A percentile compares a stretch with the other conserved stretches of the same genome.
Evolutionary conservation across 495 filamentous ascomycete species (phyloP).

Genomic region (Xylaria cubensis): DNA sequence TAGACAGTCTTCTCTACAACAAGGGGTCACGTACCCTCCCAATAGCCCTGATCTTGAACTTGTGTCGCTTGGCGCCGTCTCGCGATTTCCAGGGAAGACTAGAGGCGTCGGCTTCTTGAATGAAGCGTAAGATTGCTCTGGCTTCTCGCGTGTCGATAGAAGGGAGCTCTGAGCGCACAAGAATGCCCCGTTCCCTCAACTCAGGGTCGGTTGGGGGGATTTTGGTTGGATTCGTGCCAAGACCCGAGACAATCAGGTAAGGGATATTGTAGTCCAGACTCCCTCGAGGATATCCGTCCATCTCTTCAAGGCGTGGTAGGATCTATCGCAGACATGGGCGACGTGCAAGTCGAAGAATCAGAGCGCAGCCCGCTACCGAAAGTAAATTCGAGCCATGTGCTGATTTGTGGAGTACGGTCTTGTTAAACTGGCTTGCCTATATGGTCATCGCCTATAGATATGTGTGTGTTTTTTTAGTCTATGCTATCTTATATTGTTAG

Average conservation of each 20-base stretch:
- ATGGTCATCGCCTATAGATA: not conserved
- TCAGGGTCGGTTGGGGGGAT: conserved; percentile 51
- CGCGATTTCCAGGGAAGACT: conserved; percentile 63
- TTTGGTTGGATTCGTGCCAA: conserved; percentile 52
- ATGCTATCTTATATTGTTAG: not conserved
- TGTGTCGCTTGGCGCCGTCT: conserved; percentile 51
- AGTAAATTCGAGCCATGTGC: conserved; percentile 15
- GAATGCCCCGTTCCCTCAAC: conserved; percentile 63
- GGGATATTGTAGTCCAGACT: conserved; percentile 85
- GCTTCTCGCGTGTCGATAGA: conserved; percentile 69
- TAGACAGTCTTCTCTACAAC: not conserved
- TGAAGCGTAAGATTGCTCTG: conserved; percentile 68
- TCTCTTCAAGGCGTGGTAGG: conserved; percentile 43
- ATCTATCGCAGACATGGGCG: conserved; percentile 18
- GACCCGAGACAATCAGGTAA: conserved; percentile 77
- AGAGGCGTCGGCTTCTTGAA: conserved; percentile 71
- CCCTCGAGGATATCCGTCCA: conserved; percentile 86
- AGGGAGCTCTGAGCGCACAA: conserved; percentile 72
- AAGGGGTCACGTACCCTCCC: conserved; percentile 72
- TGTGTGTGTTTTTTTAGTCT: not conserved
- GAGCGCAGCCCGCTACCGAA: conserved; percentile 12
- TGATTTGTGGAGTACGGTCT: not conserved
- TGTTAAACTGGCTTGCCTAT: not conserved
- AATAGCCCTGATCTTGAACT: conserved; percentile 70
- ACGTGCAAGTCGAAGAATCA: conserved; percentile 21